Percentiles rank a stretch among this genome's conserved stretches.
phyloP scores from a whole-genome alignment of 2,329 filamentous ascomycete species.

The Phialophora chinensis region DNA sequence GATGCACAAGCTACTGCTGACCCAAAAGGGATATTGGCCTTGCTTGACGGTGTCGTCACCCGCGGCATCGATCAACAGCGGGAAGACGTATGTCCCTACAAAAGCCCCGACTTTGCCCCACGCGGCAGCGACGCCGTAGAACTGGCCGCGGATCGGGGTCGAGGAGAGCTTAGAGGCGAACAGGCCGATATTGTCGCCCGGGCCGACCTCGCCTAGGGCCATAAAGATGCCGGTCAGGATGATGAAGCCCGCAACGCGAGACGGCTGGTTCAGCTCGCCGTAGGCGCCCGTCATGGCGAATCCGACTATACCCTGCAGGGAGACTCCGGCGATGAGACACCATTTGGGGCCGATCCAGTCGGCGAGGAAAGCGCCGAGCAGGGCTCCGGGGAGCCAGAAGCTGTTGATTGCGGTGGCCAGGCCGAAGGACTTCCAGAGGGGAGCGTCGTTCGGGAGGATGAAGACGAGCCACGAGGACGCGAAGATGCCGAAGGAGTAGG shows the following conservation, averaged over 20 bases:
- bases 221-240: slow-evolving; percentile 81
- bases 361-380: slow-evolving; percentile 75
- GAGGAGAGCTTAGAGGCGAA: slow-evolving; percentile 86
- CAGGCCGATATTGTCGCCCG: slow-evolving; percentile 89
- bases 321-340: slow-evolving; percentile 73
- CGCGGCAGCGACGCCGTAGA: slow-evolving; percentile 61
- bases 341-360: slow-evolving; percentile 81
- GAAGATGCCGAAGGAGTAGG: slow-evolving; percentile 87
- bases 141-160: slow-evolving; percentile 80
- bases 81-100: slow-evolving; percentile 80
- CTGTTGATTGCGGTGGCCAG: slow-evolving; percentile 89
- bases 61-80: slow-evolving; percentile 67
- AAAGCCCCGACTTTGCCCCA: slow-evolving; percentile 69
- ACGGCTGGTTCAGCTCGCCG: slow-evolving; percentile 65
- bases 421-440: slow-evolving; percentile 79
- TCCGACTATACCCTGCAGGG: slow-evolving; percentile 75
- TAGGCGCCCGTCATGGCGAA: slow-evolving; percentile 90
- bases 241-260: slow-evolving; percentile 75
- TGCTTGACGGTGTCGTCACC: slow-evolving; percentile 61
- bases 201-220: slow-evolving; percentile 78
- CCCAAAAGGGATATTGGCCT: slow-evolving; percentile 88
- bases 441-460: slow-evolving; percentile 67
- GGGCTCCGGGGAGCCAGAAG: slow-evolving; percentile 85
- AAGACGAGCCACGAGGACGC: slow-evolving; percentile 64
- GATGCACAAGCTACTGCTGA: slow-evolving; percentile 75